A percentile compares a stretch with the other conserved stretches of the same genome.
phyloP scores from a whole-genome alignment of 202 grass and related monocot species.

The Hordeum pubiflorum region DNA sequence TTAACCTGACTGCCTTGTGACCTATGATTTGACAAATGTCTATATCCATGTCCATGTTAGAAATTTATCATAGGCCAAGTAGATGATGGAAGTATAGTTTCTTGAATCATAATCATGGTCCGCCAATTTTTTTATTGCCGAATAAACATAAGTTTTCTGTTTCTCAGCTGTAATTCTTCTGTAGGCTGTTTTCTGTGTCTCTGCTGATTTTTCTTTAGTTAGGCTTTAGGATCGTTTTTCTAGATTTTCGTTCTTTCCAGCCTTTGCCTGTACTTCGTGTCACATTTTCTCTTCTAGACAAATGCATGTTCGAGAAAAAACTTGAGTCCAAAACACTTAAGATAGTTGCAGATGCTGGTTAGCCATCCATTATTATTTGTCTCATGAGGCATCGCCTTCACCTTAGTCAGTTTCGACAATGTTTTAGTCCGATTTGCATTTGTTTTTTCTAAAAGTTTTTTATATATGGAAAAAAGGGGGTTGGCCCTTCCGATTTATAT shows the following conservation, averaged over 20 bases:
- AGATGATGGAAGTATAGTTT: not conserved
- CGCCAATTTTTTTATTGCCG: not conserved
- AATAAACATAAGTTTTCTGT: not conserved
- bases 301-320: not conserved
- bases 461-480: not conserved
- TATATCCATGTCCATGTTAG: not conserved
- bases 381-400: not conserved
- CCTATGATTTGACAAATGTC: conserved; percentile 7
- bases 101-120: not conserved
- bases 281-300: not conserved
- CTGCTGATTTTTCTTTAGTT: not conserved
- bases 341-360: conserved; percentile 13
- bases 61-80: not conserved
- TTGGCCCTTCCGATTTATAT: not conserved
- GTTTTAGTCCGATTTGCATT: not conserved
- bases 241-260: not conserved
- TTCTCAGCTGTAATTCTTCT: not conserved
- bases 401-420: not conserved
- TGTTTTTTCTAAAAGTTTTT: not conserved
- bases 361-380: conserved; percentile 1
- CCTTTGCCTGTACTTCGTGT: not conserved
- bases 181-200: not conserved
- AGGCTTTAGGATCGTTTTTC: not conserved
- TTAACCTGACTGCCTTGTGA: not conserved
- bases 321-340: not conserved